Conservation (phyloP, 2,329 filamentous ascomycete genomes). For the Fusarium sp. region DNA sequence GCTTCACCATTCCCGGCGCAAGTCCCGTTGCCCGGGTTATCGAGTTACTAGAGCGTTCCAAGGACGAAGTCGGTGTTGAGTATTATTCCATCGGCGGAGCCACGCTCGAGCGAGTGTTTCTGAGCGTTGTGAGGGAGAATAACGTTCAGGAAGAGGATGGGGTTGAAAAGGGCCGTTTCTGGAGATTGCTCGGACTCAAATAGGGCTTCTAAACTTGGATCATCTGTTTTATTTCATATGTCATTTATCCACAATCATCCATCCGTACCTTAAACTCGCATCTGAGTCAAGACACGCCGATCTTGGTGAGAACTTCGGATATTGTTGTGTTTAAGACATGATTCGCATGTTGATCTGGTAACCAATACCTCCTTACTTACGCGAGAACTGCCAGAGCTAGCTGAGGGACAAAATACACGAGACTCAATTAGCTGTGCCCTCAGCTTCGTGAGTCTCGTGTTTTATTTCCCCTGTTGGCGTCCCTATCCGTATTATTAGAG, state of each 20-base stretch:
- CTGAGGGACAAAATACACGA: too few relatives aligned
- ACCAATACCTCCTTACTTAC: not conserved
- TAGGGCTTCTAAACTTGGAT: not conserved
- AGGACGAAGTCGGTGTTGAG: conserved; percentile 68
- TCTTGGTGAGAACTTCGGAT: not conserved
- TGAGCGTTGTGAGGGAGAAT: conserved; percentile 65
- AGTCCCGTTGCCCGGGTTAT: conserved; percentile 48
- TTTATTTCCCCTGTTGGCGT: too few relatives aligned
- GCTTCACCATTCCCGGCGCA: conserved; percentile 39
- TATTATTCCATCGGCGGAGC: conserved; percentile 76
- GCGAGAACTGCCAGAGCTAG: too few relatives aligned
- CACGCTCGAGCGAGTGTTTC: conserved; percentile 77
- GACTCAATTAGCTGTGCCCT: too few relatives aligned
- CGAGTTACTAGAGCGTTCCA: conserved; percentile 65
- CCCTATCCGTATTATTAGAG: too few relatives aligned
- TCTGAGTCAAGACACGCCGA: not conserved
- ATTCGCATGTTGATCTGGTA: not conserved
- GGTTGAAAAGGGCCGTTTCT: not conserved
- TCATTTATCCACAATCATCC: not conserved
- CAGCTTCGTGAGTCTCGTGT: too few relatives aligned
- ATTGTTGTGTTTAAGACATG: not conserved
- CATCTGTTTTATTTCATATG: not conserved
- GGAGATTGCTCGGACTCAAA: not conserved
- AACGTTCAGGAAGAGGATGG: not conserved
- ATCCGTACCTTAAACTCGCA: not conserved